phyloP scores from a whole-genome alignment of 2,329 filamentous ascomycete species.

The Sordariomycetes sp. region DNA sequence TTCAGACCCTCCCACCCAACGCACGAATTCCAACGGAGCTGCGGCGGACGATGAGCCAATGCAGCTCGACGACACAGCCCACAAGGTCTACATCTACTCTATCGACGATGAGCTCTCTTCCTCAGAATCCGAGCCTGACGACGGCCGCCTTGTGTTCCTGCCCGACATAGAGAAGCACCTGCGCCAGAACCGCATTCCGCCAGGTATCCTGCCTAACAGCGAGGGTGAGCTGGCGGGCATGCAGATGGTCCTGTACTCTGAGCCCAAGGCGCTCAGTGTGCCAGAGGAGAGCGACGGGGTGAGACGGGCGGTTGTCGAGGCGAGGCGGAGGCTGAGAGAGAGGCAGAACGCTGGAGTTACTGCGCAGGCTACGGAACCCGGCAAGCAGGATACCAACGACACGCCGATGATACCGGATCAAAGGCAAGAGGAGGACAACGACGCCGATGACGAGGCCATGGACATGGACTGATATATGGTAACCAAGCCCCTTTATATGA shows the following conservation, averaged over 20 bases:
- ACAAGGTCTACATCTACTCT: constrained; percentile 86
- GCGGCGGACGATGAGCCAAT: constrained; percentile 34
- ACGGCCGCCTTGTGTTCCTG: constrained; percentile 64
- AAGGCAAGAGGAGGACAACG: not conserved
- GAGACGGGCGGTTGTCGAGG: constrained; percentile 74
- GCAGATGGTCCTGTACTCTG: constrained; percentile 77
- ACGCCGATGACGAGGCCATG: not conserved
- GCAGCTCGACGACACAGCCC: constrained; percentile 77
- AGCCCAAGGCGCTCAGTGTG: constrained; percentile 68
- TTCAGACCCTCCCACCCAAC: not conserved
- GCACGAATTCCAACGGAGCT: not conserved
- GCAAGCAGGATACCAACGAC: not conserved
- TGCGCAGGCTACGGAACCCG: not conserved
- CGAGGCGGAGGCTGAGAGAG: constrained; percentile 58
- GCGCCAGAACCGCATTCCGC: constrained; percentile 58
- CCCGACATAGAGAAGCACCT: constrained; percentile 81
- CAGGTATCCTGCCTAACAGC: constrained; percentile 50
- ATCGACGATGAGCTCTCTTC: constrained; percentile 78
- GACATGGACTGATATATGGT: not conserved
- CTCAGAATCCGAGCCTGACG: constrained; percentile 30
- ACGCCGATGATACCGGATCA: not conserved
- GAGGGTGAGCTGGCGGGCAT: constrained; percentile 48
- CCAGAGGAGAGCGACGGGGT: constrained; percentile 69
- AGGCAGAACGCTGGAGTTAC: constrained; percentile 24
- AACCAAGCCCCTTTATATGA: no score